phyloP scores from a whole-genome alignment of 202 grass and related monocot species.

The Elaeis oleifera region DNA sequence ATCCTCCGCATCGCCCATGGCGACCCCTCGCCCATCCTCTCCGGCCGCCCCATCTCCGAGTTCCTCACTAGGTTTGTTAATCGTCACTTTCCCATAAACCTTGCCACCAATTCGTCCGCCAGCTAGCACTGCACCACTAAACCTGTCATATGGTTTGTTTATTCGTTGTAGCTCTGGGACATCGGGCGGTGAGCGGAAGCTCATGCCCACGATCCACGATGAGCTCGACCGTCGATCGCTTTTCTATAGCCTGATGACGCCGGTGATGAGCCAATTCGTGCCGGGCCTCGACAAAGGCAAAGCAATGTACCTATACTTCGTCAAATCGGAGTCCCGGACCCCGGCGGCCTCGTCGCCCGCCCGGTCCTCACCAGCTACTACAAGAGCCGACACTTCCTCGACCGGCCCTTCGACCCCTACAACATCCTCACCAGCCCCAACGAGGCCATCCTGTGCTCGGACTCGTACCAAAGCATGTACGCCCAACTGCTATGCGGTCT shows the following conservation, averaged over 20 bases:
- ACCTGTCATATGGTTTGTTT: too few relatives aligned
- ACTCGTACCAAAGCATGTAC: slow-evolving; percentile 99
- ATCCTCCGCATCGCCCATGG: slow-evolving; percentile 86
- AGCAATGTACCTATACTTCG: slow-evolving; percentile 87
- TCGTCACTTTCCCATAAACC: too few relatives aligned
- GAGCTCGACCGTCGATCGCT: slow-evolving; percentile 65
- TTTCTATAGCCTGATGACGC: slow-evolving; percentile 75
- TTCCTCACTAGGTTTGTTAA: slow-evolving; percentile 83
- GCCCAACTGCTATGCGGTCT: slow-evolving; percentile 84
- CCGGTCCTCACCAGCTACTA: slow-evolving; percentile 94
- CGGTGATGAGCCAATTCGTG: slow-evolving; percentile 78
- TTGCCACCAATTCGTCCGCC: too few relatives aligned
- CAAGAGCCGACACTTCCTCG: slow-evolving; percentile 75
- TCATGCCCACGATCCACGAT: slow-evolving; percentile 87
- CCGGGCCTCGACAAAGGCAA: slow-evolving; percentile 77
- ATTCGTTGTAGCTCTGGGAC: slow-evolving; percentile 58
- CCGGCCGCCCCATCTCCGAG: slow-evolving; percentile 72
- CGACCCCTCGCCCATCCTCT: slow-evolving; percentile 73
- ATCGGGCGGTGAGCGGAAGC: slow-evolving; percentile 85
- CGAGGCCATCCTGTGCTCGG: slow-evolving; percentile 69
- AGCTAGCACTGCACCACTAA: too few relatives aligned
- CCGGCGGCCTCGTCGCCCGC: slow-evolving; percentile 66
- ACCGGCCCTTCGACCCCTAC: slow-evolving; percentile 69
- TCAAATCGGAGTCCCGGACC: slow-evolving; percentile 74
- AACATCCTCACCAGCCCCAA: slow-evolving; percentile 78